phyloP scores from a whole-genome alignment of 495 filamentous ascomycete species.

The Trypethelium eluteriae region DNA sequence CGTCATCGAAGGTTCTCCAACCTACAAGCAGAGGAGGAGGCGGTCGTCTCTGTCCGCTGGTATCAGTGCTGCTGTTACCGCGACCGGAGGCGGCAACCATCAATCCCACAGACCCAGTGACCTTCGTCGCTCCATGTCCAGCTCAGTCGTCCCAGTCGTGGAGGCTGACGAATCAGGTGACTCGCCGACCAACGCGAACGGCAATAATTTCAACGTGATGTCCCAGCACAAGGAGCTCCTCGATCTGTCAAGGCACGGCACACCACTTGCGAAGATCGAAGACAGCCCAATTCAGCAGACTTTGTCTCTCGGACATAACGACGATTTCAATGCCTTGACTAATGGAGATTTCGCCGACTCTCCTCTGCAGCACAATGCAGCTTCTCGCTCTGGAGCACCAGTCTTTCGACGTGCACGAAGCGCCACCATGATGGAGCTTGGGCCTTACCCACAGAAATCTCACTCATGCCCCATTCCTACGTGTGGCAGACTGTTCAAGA shows the following conservation, averaged over 20 bases:
- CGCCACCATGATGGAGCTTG: constrained; percentile 92
- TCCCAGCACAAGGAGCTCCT: constrained; percentile 72
- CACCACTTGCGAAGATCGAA: constrained; percentile 74
- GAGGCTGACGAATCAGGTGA: constrained; percentile 69
- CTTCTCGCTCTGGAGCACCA: constrained; percentile 56
- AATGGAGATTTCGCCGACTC: constrained; percentile 49
- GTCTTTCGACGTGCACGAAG: constrained; percentile 86
- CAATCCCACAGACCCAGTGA: constrained; percentile 72
- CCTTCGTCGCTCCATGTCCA: constrained; percentile 82
- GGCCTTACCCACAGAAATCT: constrained; percentile 93
- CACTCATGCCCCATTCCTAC: constrained; percentile 98
- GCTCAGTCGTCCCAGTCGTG: constrained; percentile 72
- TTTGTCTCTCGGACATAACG: constrained; percentile 52
- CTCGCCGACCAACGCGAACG: constrained; percentile 58
- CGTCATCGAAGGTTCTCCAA: constrained; percentile 93
- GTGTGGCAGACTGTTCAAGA: constrained; percentile 95
- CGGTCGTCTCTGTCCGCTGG: constrained; percentile 81
- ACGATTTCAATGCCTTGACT: constrained; percentile 60
- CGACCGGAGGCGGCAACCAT: constrained; percentile 43
- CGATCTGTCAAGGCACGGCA: constrained; percentile 78
- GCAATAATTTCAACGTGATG: constrained; percentile 45
- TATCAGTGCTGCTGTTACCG: constrained; percentile 54
- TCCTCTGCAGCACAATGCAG: constrained; percentile 51
- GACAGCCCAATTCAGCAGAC: constrained; percentile 65
- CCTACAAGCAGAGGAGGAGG: constrained; percentile 92